Percentiles rank a stretch among this genome's conserved stretches.
Conservation (phyloP, 2,329 filamentous ascomycete species). For the Camptophora hylomeconis region DNA sequence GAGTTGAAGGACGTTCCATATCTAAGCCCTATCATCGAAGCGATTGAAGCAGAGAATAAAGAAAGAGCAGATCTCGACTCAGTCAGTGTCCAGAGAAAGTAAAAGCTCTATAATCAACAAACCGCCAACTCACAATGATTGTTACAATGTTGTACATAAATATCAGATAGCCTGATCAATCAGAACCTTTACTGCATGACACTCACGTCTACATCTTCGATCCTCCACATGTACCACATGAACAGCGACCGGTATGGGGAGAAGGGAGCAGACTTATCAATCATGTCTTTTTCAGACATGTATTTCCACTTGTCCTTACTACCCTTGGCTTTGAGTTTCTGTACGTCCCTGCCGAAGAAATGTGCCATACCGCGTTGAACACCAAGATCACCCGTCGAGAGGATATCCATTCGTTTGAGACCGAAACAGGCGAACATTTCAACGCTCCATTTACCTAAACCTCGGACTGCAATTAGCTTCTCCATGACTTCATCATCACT, state of each 20-base stretch:
- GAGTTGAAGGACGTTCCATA: slow-evolving; percentile 49
- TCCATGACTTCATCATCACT: slow-evolving; percentile 77
- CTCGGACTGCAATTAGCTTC: slow-evolving; percentile 71
- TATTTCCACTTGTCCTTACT: slow-evolving; percentile 97
- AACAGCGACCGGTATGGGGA: slow-evolving; percentile 80
- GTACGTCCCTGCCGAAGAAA: slow-evolving; percentile 69
- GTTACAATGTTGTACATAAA: too few relatives aligned
- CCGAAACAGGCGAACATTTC: slow-evolving; percentile 98
- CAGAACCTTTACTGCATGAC: too few relatives aligned
- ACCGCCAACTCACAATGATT: too few relatives aligned
- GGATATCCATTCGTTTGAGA: slow-evolving; percentile 89
- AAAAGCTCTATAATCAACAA: too few relatives aligned
- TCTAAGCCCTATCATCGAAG: slow-evolving; percentile 52
- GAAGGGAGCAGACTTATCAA: slow-evolving; percentile 66
- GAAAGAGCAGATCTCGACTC: slow-evolving; percentile 58
- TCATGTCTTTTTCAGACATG: slow-evolving; percentile 88
- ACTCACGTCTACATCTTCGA: slow-evolving; percentile 74
- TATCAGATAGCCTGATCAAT: too few relatives aligned
- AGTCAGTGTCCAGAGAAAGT: slow-evolving; percentile 43
- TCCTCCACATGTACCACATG: slow-evolving; percentile 98
- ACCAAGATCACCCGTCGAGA: slow-evolving; percentile 80
- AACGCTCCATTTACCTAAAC: slow-evolving; percentile 79
- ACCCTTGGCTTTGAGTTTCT: slow-evolving; percentile 64
- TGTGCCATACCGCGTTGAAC: slow-evolving; percentile 90
- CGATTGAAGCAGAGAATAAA: slow-evolving; percentile 53